Evolutionary conservation across 495 filamentous ascomycete species (phyloP).

Genomic region (Pseudotulostoma volvatum): DNA sequence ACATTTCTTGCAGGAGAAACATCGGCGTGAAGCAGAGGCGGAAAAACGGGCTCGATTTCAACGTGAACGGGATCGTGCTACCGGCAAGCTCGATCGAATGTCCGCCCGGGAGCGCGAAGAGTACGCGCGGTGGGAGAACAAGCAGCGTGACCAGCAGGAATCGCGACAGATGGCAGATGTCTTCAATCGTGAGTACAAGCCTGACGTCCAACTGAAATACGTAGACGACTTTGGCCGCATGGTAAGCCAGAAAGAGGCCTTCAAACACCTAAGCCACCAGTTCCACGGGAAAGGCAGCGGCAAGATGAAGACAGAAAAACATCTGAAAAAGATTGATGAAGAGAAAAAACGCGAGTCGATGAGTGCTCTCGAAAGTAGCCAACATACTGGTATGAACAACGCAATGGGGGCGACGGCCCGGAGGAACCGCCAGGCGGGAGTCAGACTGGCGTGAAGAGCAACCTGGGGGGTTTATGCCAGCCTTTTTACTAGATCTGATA

Average conservation of each 20-base stretch:
- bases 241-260: conserved; percentile 89
- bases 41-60: conserved; percentile 66
- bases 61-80: conserved; percentile 71
- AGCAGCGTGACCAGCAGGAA: conserved; percentile 64
- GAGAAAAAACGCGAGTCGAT: conserved; percentile 75
- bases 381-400: conserved; percentile 66
- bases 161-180: conserved; percentile 64
- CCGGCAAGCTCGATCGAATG: conserved; percentile 72
- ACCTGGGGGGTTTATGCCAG: too few species aligned
- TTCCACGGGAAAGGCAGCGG: conserved; percentile 97
- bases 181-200: conserved; percentile 77
- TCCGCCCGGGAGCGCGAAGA: conserved; percentile 82
- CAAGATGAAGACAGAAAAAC: conserved; percentile 96
- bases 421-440: conserved; percentile 79
- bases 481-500: too few species aligned
- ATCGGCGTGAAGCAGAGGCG: conserved; percentile 50
- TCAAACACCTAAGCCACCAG: conserved; percentile 85
- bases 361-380: conserved; percentile 65
- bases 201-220: conserved; percentile 77
- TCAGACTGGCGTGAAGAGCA: conserved; percentile 49
- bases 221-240: conserved; percentile 70
- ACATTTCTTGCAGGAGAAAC: conserved; percentile 68
- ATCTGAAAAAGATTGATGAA: conserved; percentile 89
- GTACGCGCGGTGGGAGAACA: conserved; percentile 72
- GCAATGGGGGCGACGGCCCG: conserved; percentile 56